A percentile compares a stretch with the other conserved stretches of the same genome.
Evolutionary conservation across 1,284 basidiomycete genomes (phyloP).

Genomic region (Cryptococcus depauperatus): DNA sequence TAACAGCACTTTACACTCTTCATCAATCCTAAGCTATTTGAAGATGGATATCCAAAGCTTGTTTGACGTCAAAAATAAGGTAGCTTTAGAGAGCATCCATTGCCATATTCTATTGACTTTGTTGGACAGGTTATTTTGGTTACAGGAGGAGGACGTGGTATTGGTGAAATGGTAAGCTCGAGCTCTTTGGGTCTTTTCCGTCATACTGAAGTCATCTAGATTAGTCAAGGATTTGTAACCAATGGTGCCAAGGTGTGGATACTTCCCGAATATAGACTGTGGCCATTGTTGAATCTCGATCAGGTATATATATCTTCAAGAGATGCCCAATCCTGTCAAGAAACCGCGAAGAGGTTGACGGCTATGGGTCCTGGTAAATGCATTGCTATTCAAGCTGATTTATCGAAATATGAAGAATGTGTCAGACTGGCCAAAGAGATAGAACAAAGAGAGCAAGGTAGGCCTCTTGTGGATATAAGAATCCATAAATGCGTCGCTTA

Average conservation of each 20-base stretch:
- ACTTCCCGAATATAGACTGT: neutral
- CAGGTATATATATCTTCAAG: slow-evolving; percentile 65
- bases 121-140: slow-evolving; percentile 51
- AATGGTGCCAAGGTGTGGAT: slow-evolving; percentile 55
- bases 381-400: slow-evolving; percentile 55
- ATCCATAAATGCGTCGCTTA: too few relatives aligned
- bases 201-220: slow-evolving; percentile 44
- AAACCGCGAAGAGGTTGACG: slow-evolving; percentile 54
- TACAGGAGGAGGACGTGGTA: slow-evolving; percentile 63
- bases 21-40: too few relatives aligned
- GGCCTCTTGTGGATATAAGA: too few relatives aligned
- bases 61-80: slow-evolving; percentile 55
- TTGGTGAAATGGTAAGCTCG: slow-evolving; percentile 58
- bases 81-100: slow-evolving; percentile 7
- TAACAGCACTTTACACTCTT: too few relatives aligned
- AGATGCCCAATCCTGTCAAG: slow-evolving; percentile 53
- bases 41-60: slow-evolving; percentile 45
- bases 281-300: slow-evolving; percentile 1
- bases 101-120: neutral
- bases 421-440: slow-evolving; percentile 53
- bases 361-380: slow-evolving; percentile 54
- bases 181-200: neutral
- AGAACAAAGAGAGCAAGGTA: slow-evolving; percentile 49
- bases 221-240: slow-evolving; percentile 57
- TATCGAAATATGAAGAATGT: slow-evolving; percentile 56